Evolutionary conservation across 1,284 basidiomycete genomes (phyloP), one percentile per base, ranked within the genome.

Genomic region (Irpex sp.): DNA sequence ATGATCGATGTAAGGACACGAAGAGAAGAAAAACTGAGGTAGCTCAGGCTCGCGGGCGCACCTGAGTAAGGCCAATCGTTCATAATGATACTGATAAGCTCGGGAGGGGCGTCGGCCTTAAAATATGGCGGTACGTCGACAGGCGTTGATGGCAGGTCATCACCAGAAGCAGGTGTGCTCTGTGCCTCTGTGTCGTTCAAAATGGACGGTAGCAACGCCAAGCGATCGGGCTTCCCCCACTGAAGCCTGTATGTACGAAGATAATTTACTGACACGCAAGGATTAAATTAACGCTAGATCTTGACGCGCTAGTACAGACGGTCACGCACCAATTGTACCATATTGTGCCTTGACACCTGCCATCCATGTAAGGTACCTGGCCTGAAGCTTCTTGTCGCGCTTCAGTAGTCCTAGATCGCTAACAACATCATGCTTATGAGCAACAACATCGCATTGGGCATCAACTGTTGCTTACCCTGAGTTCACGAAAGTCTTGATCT

Each of bases 21-120:
- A 16, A 57, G 55, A 18, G 28, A 56, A 39, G 49, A 37, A 19
- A 23, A n/a, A 19, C n/a, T 57, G 35, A 37, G 21, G 28, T 33
- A 51, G 21, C 48, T 10, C 9, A 16, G 21, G 9, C 16, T 18
- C 56, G 9, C 18, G n/a, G 4, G n/a, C 74, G 42, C 66, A 88
- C 88, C 84, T 28, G 88, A 91, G 72, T 93, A 93, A 0, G 90
- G 90, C 90, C 90, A 93, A 69, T 91, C 90, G 67, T 93, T 93
- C 68, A 79, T 85, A 58, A 88, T 88, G 64, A 93, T 85, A 68
- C 85, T 89, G 65, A 91, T 77, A 58, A 84, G 77, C 45, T 82
- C 75, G 5, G 78, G 67, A 1, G 86, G 81, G 10, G 83, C 83
- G 65, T 87, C 79, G 5, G 81, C 81, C 36, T 78, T 85, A 71